phyloP scores from a whole-genome alignment of 495 filamentous ascomycete genomes.

The Hypoxylon perforatum region DNA sequence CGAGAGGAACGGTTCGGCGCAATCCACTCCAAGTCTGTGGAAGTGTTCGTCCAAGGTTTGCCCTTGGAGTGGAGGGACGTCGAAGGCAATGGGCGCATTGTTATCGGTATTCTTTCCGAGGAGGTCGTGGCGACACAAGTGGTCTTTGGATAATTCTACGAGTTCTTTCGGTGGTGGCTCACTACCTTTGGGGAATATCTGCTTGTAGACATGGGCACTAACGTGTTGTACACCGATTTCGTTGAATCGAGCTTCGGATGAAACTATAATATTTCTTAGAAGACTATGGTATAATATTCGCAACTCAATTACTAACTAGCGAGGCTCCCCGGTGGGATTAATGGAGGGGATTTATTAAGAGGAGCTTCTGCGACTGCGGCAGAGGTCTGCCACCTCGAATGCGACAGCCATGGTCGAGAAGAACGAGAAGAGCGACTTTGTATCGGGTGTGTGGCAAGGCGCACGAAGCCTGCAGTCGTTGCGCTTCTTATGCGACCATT shows the following conservation, averaged over 20 bases:
- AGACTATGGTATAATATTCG: slow-evolving; percentile 26
- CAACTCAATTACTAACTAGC: slow-evolving; percentile 44
- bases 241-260: slow-evolving; percentile 77
- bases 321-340: slow-evolving; percentile 43
- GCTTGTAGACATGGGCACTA: slow-evolving; percentile 80
- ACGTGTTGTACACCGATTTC: slow-evolving; percentile 95
- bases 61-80: slow-evolving; percentile 84
- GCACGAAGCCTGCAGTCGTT: slow-evolving; percentile 52
- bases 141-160: slow-evolving; percentile 80
- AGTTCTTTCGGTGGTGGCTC: slow-evolving; percentile 70
- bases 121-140: slow-evolving; percentile 89
- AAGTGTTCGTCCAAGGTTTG: slow-evolving; percentile 93
- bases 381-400: slow-evolving; percentile 53
- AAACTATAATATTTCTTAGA: slow-evolving; percentile 55
- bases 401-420: slow-evolving; percentile 36
- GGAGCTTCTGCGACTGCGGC: slow-evolving; percentile 27
- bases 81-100: slow-evolving; percentile 80
- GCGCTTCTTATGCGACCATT: slow-evolving; percentile 50
- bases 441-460: slow-evolving; percentile 51
- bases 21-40: slow-evolving; percentile 86
- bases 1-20: slow-evolving; percentile 85
- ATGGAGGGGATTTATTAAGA: slow-evolving; percentile 27
- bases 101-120: slow-evolving; percentile 86
- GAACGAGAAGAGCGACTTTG: slow-evolving; percentile 32
- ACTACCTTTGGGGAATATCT: slow-evolving; percentile 73